These are phyloP conservation scores for Camelina neglecta DNA, from an alignment of 345 rosid species.

Conservation along the genomic window DNA sequence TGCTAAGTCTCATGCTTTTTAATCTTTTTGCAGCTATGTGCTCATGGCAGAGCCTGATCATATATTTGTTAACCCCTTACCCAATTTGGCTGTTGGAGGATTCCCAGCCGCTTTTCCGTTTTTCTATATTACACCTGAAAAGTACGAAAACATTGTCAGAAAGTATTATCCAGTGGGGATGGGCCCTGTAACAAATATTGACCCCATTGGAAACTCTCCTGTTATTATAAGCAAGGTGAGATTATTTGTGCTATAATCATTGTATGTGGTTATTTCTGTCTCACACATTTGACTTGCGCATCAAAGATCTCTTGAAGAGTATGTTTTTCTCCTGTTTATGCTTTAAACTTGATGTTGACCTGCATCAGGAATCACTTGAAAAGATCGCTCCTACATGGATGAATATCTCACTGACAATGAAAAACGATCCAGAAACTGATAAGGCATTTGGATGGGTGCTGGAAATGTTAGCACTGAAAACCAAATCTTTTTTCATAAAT, in stretches of 20 bases:
- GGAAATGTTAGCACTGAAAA: constrained; percentile 75
- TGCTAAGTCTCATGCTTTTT: constrained; percentile 11
- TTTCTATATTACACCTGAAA: constrained; percentile 80
- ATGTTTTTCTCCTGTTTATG: neutral
- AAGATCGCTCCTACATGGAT: constrained; percentile 98
- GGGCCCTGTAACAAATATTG: constrained; percentile 77
- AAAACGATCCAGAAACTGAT: constrained; percentile 92
- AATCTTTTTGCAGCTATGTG: constrained; percentile 63
- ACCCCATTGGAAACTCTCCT: constrained; percentile 92
- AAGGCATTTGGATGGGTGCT: constrained; percentile 97
- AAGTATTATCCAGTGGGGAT: constrained; percentile 72
- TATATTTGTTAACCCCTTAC: constrained; percentile 76
- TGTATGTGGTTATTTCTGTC: constrained; percentile 13
- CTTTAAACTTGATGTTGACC: neutral
- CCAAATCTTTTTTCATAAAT: constrained; percentile 3
- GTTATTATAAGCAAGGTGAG: constrained; percentile 80
- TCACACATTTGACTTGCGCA: constrained; percentile 6
- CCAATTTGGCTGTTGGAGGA: constrained; percentile 73
- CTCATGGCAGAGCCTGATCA: constrained; percentile 99
- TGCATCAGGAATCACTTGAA: constrained; percentile 64
- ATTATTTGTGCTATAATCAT: neutral
- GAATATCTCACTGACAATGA: constrained; percentile 93
- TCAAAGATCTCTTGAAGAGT: neutral
- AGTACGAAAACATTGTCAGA: constrained; percentile 59
- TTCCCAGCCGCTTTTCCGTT: constrained; percentile 86